A percentile compares a stretch with the other conserved stretches of the same genome.
phyloP scores from a whole-genome alignment of 345 rosid genomes.

The Gossypium stocksii region DNA sequence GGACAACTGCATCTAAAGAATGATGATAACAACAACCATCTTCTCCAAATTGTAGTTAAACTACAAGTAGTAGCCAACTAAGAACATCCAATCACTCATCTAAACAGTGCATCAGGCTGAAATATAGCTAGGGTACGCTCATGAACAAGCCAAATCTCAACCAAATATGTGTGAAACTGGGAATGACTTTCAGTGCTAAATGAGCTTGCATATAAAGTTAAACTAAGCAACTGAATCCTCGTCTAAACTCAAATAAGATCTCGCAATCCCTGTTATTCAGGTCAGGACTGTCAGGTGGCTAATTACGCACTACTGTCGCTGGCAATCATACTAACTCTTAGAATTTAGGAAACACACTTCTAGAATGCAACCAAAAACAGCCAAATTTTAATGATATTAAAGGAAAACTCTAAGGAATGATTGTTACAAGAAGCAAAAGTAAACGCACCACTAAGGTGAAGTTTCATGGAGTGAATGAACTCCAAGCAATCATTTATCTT shows the following conservation, averaged over 20 bases:
- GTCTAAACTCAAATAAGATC: conserved; percentile 3
- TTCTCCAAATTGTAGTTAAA: not conserved
- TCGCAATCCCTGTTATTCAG: not conserved
- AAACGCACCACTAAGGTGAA: conserved; percentile 48
- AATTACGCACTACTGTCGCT: not conserved
- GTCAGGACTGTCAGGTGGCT: not conserved
- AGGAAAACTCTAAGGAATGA: not conserved
- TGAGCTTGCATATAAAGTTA: conserved; percentile 2
- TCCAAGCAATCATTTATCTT: conserved; percentile 79
- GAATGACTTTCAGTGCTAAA: not conserved
- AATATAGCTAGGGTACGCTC: not conserved
- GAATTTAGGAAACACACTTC: not conserved
- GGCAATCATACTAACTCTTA: not conserved
- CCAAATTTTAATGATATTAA: not conserved
- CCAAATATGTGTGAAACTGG: not conserved
- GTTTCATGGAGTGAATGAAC: conserved; percentile 57
- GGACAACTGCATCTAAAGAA: not conserved
- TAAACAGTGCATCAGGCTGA: not conserved
- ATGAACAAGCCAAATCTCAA: not conserved
- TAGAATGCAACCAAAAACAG: not conserved
- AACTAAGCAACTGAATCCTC: conserved; percentile 7
- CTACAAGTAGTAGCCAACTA: not conserved
- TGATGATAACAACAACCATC: conserved; percentile 1
- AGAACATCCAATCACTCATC: too few species aligned
- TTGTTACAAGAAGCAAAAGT: not conserved